phyloP scores from a whole-genome alignment of 2,329 filamentous ascomycete species.

The Aspergillus hiratsukae region DNA sequence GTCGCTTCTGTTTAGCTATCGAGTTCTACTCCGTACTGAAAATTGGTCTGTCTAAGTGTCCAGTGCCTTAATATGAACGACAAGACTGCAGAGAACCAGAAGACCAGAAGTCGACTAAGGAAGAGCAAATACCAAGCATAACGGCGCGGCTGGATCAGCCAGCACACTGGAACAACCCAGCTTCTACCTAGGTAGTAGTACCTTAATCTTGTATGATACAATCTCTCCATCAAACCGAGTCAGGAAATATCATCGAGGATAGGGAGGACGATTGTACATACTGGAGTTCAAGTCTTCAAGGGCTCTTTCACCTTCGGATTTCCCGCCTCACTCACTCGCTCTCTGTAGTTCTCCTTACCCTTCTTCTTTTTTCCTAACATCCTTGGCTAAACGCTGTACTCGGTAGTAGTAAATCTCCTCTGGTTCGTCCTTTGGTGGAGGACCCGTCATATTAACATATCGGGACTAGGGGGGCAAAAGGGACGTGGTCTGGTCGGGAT shows the following conservation, averaged over 20 bases:
- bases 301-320: neutral
- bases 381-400: neutral
- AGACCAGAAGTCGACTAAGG: too few relatives aligned
- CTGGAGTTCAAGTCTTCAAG: neutral
- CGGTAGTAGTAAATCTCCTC: slow-evolving; percentile 11
- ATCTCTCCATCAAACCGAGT: neutral
- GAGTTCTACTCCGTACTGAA: neutral
- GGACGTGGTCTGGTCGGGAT: slow-evolving; percentile 31
- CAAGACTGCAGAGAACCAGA: too few relatives aligned
- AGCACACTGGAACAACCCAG: neutral
- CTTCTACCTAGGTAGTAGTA: neutral
- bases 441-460: slow-evolving; percentile 41
- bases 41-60: neutral
- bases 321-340: neutral
- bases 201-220: neutral
- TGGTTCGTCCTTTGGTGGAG: slow-evolving; percentile 28
- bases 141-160: neutral
- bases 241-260: neutral
- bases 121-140: neutral
- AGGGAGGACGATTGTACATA: neutral
- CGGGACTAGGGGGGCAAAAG: slow-evolving; percentile 34
- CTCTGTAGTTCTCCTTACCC: neutral
- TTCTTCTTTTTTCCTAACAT: neutral
- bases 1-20: neutral
- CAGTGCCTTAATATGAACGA: neutral